Percentiles rank a stretch among this genome's conserved stretches.
Evolutionary conservation across 2,329 filamentous ascomycete species (phyloP).

Genomic region (Venturia effusa): DNA sequence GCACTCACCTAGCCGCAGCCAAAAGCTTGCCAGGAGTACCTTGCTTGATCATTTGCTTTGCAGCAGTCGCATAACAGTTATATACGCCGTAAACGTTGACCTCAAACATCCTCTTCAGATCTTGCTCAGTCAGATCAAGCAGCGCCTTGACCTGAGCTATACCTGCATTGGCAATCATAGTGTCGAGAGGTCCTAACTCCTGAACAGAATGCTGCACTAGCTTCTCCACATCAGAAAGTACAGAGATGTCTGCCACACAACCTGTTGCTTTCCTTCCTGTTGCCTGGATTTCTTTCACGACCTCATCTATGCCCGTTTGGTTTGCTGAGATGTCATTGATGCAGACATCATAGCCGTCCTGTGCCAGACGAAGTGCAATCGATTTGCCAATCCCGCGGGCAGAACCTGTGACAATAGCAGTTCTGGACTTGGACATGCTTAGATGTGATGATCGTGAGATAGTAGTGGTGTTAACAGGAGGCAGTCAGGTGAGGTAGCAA

Average conservation of each 20-base stretch:
- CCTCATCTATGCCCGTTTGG: slow-evolving; percentile 39
- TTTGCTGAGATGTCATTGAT: slow-evolving; percentile 52
- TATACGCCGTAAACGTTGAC: slow-evolving; percentile 57
- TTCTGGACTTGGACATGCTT: not conserved
- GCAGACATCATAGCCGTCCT: slow-evolving; percentile 55
- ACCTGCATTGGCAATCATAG: slow-evolving; percentile 46
- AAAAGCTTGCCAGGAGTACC: slow-evolving; percentile 39
- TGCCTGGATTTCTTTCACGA: slow-evolving; percentile 41
- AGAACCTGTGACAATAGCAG: slow-evolving; percentile 28
- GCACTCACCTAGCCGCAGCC: slow-evolving; percentile 34
- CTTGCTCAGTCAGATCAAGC: slow-evolving; percentile 46
- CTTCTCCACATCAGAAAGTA: slow-evolving; percentile 38
- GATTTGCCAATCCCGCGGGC: slow-evolving; percentile 40
- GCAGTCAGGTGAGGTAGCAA: not conserved
- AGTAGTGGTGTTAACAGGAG: not conserved
- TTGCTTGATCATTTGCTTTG: slow-evolving; percentile 54
- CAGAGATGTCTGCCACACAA: slow-evolving; percentile 51
- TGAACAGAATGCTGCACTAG: slow-evolving; percentile 43
- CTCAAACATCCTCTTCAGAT: slow-evolving; percentile 49
- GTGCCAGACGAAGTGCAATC: slow-evolving; percentile 52
- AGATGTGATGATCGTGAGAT: not conserved
- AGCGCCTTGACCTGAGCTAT: slow-evolving; percentile 43
- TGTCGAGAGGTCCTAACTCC: slow-evolving; percentile 39
- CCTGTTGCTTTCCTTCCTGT: slow-evolving; percentile 43
- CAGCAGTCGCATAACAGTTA: slow-evolving; percentile 53